A percentile compares a stretch with the other conserved stretches of the same genome.
Evolutionary conservation across 495 filamentous ascomycete genomes (phyloP).

Genomic region (Immersiella caudata): DNA sequence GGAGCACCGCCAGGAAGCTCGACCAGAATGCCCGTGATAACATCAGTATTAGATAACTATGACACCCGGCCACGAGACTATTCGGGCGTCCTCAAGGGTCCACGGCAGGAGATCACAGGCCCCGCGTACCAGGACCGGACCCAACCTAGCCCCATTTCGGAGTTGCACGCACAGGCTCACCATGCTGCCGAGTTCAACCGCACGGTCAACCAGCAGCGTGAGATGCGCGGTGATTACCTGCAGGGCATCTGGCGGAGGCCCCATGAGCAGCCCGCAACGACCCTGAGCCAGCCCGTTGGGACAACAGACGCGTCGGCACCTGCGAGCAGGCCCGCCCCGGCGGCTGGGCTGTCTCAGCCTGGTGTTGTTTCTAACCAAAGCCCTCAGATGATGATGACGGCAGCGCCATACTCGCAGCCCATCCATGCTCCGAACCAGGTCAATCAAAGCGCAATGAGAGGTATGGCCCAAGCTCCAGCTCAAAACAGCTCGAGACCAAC

Average conservation of each 20-base stretch:
- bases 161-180: constrained; percentile 84
- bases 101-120: constrained; percentile 87
- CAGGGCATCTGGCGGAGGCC: constrained; percentile 76
- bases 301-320: constrained; percentile 48
- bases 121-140: constrained; percentile 86
- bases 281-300: constrained; percentile 49
- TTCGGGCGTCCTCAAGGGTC: constrained; percentile 74
- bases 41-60: constrained; percentile 72
- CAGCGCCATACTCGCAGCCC: constrained; percentile 53
- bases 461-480: constrained; percentile 51
- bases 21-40: constrained; percentile 81
- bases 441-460: constrained; percentile 55
- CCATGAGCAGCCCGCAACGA: constrained; percentile 69
- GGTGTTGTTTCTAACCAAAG: constrained; percentile 52
- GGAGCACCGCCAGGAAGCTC: constrained; percentile 63
- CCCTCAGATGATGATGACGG: constrained; percentile 61
- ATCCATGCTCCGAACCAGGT: constrained; percentile 55
- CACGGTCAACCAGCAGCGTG: constrained; percentile 71
- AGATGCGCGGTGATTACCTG: constrained; percentile 72
- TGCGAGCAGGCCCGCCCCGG: constrained; percentile 49
- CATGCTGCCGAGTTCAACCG: constrained; percentile 93
- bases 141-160: constrained; percentile 74
- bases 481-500: constrained; percentile 52
- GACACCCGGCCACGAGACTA: constrained; percentile 82
- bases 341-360: constrained; percentile 45